phyloP scores from a whole-genome alignment of 2,329 filamentous ascomycete genomes.

The Sarocladium brachiariae region DNA sequence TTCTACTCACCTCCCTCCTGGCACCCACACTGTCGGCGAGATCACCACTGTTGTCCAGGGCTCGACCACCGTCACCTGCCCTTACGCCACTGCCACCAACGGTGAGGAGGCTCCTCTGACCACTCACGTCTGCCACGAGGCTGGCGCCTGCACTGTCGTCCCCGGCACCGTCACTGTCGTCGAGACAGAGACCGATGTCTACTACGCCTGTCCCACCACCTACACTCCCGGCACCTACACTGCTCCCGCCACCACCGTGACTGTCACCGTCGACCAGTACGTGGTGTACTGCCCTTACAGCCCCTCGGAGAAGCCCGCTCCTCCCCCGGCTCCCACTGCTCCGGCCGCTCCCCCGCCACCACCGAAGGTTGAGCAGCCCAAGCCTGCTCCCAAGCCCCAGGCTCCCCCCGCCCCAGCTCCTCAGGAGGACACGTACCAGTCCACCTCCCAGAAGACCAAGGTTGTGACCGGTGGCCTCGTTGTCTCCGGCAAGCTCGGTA shows the following conservation, averaged over 20 bases:
- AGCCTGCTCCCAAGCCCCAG: slow-evolving; percentile 18
- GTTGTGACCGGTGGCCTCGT: slow-evolving; percentile 17
- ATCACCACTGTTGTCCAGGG: slow-evolving; percentile 63
- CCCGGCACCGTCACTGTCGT: slow-evolving; percentile 57
- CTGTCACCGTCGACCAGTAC: slow-evolving; percentile 60
- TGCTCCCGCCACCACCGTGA: slow-evolving; percentile 58
- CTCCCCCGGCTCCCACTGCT: slow-evolving; percentile 15
- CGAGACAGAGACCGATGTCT: slow-evolving; percentile 39
- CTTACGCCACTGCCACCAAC: slow-evolving; percentile 59
- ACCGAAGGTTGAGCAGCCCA: no score
- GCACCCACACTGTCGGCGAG: slow-evolving; percentile 64
- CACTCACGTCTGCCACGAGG: slow-evolving; percentile 65
- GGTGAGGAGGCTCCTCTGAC: slow-evolving; percentile 46
- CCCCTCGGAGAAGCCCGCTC: slow-evolving; percentile 31
- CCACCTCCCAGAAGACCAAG: slow-evolving; percentile 17
- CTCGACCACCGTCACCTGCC: slow-evolving; percentile 62
- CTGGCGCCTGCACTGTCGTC: slow-evolving; percentile 71
- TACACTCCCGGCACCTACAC: slow-evolving; percentile 68
- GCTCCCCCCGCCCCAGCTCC: slow-evolving; percentile 10
- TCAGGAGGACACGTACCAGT: slow-evolving; percentile 15
- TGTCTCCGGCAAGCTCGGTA: slow-evolving; percentile 24
- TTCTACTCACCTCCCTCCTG: slow-evolving; percentile 53
- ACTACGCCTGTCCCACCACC: slow-evolving; percentile 59
- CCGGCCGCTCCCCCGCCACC: slow-evolving; percentile 17
- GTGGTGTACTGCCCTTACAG: slow-evolving; percentile 67